These are phyloP conservation scores for Phialocephala sp. DNA, from an alignment of 2,329 filamentous ascomycete species.

Conservation along the genomic window DNA sequence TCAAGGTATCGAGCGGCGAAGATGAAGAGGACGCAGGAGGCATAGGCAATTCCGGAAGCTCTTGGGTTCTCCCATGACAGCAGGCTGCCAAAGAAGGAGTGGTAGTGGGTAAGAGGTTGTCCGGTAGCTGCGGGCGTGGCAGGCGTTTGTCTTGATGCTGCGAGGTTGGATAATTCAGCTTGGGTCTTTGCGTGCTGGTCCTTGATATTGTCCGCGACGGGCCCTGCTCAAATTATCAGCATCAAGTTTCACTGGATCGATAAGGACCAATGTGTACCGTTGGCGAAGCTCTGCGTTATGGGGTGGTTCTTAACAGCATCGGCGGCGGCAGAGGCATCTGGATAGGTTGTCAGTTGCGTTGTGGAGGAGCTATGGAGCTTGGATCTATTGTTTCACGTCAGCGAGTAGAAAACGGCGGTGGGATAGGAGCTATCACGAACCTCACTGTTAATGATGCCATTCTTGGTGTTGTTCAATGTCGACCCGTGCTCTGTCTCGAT, in stretches of 20 bases:
- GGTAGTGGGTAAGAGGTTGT: conserved; percentile 70
- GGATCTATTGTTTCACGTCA: conserved; percentile 36
- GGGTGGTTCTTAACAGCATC: conserved; percentile 43
- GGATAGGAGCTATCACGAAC: conserved; percentile 28
- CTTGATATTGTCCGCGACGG: conserved; percentile 64
- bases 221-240: conserved; percentile 49
- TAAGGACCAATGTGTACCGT: conserved; percentile 36
- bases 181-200: conserved; percentile 61
- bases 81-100: conserved; percentile 73
- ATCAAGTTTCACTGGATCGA: conserved; percentile 19
- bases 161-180: conserved; percentile 62
- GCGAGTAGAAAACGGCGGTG: conserved; percentile 23
- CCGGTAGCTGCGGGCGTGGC: conserved; percentile 60
- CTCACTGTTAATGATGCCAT: conserved; percentile 38
- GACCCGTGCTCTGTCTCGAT: conserved; percentile 33
- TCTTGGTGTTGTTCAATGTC: conserved; percentile 35
- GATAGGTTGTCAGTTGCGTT: conserved; percentile 32
- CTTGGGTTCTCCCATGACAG: conserved; percentile 73
- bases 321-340: conserved; percentile 41
- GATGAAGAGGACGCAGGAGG: conserved; percentile 62
- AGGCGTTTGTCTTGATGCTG: conserved; percentile 61
- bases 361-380: conserved; percentile 31
- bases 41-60: conserved; percentile 69
- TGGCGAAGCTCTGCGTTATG: conserved; percentile 40
- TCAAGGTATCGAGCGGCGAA: conserved; percentile 70